A percentile compares a stretch with the other conserved stretches of the same genome.
Evolutionary conservation across 768 basidiomycete genomes (phyloP).

Genomic region (Tylopilus sp.): DNA sequence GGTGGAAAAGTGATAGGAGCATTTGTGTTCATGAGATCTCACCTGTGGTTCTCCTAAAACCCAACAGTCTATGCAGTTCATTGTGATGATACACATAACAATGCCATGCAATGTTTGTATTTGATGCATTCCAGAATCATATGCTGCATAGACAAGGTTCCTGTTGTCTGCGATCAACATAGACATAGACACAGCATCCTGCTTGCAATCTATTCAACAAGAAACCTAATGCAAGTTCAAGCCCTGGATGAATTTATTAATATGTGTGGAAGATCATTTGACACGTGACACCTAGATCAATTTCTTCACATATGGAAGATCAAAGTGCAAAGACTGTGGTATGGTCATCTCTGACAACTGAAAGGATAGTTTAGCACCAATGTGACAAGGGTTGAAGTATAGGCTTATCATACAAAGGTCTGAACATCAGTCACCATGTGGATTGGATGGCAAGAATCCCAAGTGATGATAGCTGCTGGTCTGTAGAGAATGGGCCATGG

Average conservation of each 20-base stretch:
- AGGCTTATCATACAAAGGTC: not conserved
- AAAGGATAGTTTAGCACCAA: not conserved
- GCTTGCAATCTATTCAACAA: no score
- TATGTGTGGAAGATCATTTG: no score
- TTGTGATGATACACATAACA: not conserved
- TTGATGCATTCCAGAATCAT: fast-evolving
- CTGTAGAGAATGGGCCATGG: not conserved
- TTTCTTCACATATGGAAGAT: not conserved
- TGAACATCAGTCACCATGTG: not conserved
- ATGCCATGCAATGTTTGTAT: not conserved
- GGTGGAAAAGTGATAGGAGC: not conserved
- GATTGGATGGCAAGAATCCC: not conserved
- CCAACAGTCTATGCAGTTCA: not conserved
- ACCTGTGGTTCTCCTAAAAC: not conserved
- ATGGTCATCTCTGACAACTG: no score
- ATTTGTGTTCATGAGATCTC: not conserved
- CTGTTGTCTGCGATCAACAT: not conserved
- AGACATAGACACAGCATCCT: no score
- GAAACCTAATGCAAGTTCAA: no score
- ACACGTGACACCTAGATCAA: no score
- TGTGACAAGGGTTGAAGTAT: no score
- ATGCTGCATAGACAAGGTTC: not conserved
- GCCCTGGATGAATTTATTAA: no score
- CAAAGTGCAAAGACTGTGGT: not conserved
- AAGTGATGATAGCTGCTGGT: not conserved